phyloP scores from a whole-genome alignment of 192 early-diverging fungal genomes.

The Podila clonocystis region DNA sequence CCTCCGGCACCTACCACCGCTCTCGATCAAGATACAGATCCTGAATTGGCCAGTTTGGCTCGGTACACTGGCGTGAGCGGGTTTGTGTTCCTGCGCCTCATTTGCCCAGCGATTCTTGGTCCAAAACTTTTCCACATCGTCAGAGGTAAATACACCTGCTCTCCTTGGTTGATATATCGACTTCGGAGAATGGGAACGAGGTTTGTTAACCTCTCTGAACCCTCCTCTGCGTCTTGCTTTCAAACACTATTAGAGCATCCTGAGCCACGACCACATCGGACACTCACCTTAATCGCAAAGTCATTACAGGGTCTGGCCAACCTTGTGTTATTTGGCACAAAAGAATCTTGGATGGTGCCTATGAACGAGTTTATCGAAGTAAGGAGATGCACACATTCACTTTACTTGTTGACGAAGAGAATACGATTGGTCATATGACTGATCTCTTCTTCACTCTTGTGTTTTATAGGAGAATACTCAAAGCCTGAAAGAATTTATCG shows the following conservation, averaged over 20 bases:
- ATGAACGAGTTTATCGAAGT: constrained; percentile 71
- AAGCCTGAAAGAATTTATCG: constrained; percentile 69
- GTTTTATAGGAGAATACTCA: constrained; percentile 61
- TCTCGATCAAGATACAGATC: constrained; percentile 51
- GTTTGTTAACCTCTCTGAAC: not conserved
- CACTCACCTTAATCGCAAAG: constrained; percentile 78
- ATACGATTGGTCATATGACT: not conserved
- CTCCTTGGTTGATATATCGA: not conserved
- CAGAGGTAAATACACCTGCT: constrained; percentile 31
- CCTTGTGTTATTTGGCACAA: constrained; percentile 67
- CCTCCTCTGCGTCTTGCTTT: not conserved
- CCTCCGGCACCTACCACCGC: constrained; percentile 8
- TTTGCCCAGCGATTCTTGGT: constrained; percentile 78
- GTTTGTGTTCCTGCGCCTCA: constrained; percentile 75
- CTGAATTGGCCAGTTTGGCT: constrained; percentile 25
- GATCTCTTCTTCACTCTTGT: not conserved
- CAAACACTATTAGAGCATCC: constrained; percentile 56
- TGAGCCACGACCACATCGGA: constrained; percentile 61
- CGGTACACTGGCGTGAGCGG: constrained; percentile 58
- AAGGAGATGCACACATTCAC: not conserved
- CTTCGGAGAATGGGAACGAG: too few relatives aligned
- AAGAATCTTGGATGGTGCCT: constrained; percentile 75
- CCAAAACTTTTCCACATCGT: constrained; percentile 79
- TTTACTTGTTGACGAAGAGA: not conserved
- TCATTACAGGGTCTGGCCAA: constrained; percentile 77